Percentiles rank a stretch among this genome's conserved stretches.
Conservation (phyloP, 768 basidiomycete species). For the Rhizopogon roseolus region DNA sequence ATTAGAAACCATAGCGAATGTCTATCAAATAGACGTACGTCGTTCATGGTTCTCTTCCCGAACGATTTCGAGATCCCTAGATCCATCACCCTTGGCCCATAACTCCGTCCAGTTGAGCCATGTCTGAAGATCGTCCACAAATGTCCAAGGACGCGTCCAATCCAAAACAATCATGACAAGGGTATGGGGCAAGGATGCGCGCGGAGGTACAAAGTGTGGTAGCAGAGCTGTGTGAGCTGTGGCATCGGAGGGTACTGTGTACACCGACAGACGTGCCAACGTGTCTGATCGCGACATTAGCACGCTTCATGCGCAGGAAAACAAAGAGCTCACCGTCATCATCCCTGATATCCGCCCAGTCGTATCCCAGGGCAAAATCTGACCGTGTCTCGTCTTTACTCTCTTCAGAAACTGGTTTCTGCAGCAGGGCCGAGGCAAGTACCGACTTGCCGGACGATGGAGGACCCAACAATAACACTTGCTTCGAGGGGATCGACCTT, state of each 20-base stretch:
- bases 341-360: slow-evolving; percentile 86
- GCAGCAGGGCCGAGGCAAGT: slow-evolving; percentile 64
- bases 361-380: slow-evolving; percentile 89
- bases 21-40: slow-evolving; percentile 43
- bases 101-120: slow-evolving; percentile 87
- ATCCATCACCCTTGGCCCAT: slow-evolving; percentile 67
- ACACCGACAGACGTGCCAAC: slow-evolving; percentile 84
- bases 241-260: slow-evolving; percentile 83
- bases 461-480: slow-evolving; percentile 80
- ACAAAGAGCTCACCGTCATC: slow-evolving; percentile 71
- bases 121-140: slow-evolving; percentile 74
- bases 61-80: slow-evolving; percentile 67
- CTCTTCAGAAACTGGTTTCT: slow-evolving; percentile 56
- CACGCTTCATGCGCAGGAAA: not conserved
- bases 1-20: not conserved
- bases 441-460: slow-evolving; percentile 76
- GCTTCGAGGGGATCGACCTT: slow-evolving; percentile 80
- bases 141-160: slow-evolving; percentile 94
- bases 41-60: slow-evolving; percentile 81
- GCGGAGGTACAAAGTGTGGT: slow-evolving; percentile 76
- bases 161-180: slow-evolving; percentile 84
- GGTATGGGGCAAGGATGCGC: slow-evolving; percentile 60
- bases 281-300: slow-evolving; percentile 51
- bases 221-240: slow-evolving; percentile 64
- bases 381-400: slow-evolving; percentile 52